These are phyloP conservation scores for Exophiala calicioides DNA, from an alignment of 2,329 filamentous ascomycete species.

Conservation along the genomic window DNA sequence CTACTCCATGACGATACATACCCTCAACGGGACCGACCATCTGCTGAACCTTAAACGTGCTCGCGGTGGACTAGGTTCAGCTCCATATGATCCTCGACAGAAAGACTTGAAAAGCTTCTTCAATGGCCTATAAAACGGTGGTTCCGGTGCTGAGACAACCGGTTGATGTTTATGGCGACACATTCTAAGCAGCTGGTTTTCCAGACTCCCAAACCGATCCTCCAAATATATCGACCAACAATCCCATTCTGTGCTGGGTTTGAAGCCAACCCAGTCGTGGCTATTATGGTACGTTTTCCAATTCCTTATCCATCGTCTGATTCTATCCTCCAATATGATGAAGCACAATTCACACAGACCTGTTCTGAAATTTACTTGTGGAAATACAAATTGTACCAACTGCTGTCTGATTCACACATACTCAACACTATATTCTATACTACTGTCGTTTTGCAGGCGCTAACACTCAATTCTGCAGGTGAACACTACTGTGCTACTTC, in stretches of 20 bases:
- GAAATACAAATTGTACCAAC: conserved; percentile 48
- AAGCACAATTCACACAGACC: conserved; percentile 57
- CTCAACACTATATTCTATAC: not conserved
- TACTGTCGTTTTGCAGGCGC: too few species aligned
- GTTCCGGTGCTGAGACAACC: not conserved
- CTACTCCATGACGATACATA: conserved; percentile 57
- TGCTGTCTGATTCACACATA: conserved; percentile 47
- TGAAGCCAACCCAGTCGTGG: too few species aligned
- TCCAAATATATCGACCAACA: not conserved
- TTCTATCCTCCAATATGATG: conserved; percentile 47
- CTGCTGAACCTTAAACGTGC: conserved; percentile 75
- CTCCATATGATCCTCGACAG: conserved; percentile 73
- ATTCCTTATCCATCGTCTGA: not conserved
- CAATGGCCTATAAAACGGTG: conserved; percentile 46
- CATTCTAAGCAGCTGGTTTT: too few species aligned
- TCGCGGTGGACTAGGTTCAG: conserved; percentile 77
- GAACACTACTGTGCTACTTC: too few species aligned
- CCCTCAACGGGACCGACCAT: conserved; percentile 71
- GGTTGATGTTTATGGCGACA: too few species aligned
- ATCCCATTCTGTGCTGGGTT: not conserved
- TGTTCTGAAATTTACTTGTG: conserved; percentile 65
- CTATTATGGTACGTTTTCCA: too few species aligned
- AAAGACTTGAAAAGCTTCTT: conserved; percentile 78
- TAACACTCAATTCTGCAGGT: too few species aligned
- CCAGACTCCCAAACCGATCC: not conserved